Percentiles rank a stretch among this genome's conserved stretches.
Conservation (phyloP, 768 basidiomycete genomes). For the Termitomyces sp. region DNA sequence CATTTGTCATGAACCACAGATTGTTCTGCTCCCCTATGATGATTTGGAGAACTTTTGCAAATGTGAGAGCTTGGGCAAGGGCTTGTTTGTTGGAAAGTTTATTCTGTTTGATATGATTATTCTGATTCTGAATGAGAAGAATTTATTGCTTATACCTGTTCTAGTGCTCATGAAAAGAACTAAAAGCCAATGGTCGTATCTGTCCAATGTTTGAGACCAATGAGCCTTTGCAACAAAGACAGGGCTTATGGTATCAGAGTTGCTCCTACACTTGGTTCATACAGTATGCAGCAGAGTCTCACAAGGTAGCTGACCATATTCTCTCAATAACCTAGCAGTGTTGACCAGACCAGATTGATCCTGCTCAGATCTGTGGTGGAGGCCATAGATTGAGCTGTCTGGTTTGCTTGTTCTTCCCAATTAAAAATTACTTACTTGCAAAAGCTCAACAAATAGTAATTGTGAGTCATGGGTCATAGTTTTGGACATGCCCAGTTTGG, state of each 20-base stretch:
- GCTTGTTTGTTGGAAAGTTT: slow-evolving; percentile 66
- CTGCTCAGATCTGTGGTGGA: slow-evolving; percentile 17
- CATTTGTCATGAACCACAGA: slow-evolving; percentile 75
- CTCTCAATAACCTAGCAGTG: slow-evolving; percentile 79
- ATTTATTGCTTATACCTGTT: slow-evolving; percentile 51
- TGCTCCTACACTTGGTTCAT: slow-evolving; percentile 47
- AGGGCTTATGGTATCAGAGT: slow-evolving; percentile 62
- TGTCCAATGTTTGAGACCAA: slow-evolving; percentile 81
- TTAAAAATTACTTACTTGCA: slow-evolving; percentile 90
- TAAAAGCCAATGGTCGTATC: slow-evolving; percentile 90
- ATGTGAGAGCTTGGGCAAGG: slow-evolving; percentile 68
- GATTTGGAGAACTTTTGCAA: slow-evolving; percentile 86
- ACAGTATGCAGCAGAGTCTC: slow-evolving; percentile 73
- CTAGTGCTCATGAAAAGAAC: slow-evolving; percentile 83
- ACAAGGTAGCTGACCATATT: slow-evolving; percentile 94
- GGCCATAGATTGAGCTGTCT: slow-evolving; percentile 17
- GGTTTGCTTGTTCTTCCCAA: slow-evolving; percentile 79
- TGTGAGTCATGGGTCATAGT: slow-evolving; percentile 76
- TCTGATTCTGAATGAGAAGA: background rate
- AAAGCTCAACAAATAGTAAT: slow-evolving; percentile 82
- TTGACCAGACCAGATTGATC: slow-evolving; percentile 52
- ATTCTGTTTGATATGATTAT: slow-evolving; percentile 39
- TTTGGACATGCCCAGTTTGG: slow-evolving; percentile 79
- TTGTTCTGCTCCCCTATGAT: slow-evolving; percentile 81
- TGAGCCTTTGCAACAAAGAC: slow-evolving; percentile 67